phyloP scores from a whole-genome alignment of 139 green algal species.

The Chlamydomonas urium region DNA sequence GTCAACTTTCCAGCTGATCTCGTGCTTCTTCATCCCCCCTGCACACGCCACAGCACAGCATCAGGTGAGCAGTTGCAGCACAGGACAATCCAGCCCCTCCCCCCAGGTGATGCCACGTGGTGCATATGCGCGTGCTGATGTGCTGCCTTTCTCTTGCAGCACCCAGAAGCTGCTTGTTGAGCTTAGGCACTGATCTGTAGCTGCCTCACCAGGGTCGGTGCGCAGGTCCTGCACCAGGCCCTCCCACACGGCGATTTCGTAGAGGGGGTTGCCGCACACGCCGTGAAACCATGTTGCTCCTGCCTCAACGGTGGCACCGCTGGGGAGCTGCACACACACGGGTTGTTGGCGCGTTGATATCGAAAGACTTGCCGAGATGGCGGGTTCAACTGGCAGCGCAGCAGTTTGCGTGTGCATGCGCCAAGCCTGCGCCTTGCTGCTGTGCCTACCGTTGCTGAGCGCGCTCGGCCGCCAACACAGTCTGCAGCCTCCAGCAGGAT shows the following conservation, averaged over 20 bases:
- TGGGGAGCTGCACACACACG: constrained; percentile 27
- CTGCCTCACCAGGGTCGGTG: constrained; percentile 12
- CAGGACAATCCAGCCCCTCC: too few species aligned
- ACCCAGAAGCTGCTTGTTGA: too few species aligned
- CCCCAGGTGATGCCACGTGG: too few species aligned
- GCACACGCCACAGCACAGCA: too few species aligned
- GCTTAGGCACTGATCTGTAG: too few species aligned
- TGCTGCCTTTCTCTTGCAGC: too few species aligned
- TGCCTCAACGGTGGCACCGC: constrained; percentile 24
- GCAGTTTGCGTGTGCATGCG: background rate
- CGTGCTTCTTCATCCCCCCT: constrained; percentile 1
- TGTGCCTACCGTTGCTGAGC: too few species aligned
- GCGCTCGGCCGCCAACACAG: constrained; percentile 19
- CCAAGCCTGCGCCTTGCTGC: constrained; percentile 12
- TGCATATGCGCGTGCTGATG: too few species aligned
- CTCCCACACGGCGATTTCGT: constrained; percentile 33
- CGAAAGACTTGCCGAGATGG: background rate
- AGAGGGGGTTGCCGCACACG: constrained; percentile 34
- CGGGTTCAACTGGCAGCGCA: background rate
- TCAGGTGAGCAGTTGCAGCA: too few species aligned
- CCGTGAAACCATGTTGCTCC: constrained; percentile 46
- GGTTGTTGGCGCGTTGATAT: background rate
- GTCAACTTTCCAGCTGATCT: constrained; percentile 23
- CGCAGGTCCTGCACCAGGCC: constrained; percentile 14
- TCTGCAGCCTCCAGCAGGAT: constrained; percentile 23